A percentile compares a stretch with the other conserved stretches of the same genome.
Evolutionary conservation across 139 green algal species (phyloP).

Genomic region (Tetratostichococcus sp.): DNA sequence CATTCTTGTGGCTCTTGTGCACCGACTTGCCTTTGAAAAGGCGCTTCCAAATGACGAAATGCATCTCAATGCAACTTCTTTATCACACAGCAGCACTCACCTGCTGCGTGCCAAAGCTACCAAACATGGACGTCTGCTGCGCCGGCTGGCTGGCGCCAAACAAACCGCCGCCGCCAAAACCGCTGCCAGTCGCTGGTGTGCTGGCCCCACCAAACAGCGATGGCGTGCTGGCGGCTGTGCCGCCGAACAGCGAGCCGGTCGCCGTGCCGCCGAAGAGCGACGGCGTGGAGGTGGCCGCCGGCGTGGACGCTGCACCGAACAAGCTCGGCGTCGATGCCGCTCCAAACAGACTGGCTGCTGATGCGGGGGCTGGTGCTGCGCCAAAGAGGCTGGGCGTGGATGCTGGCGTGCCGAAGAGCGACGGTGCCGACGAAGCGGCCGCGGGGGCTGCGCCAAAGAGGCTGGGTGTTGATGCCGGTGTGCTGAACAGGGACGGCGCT

Average conservation of each 20-base stretch:
- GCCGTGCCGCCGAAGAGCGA: slow-evolving; percentile 2
- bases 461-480: not conserved
- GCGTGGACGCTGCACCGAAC: slow-evolving; percentile 19
- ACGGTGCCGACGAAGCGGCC: no score
- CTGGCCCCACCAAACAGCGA: slow-evolving; percentile 15
- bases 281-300: not conserved
- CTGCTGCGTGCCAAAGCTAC: not conserved
- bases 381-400: slow-evolving; percentile 25
- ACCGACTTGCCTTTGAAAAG: no score
- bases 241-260: slow-evolving; percentile 1
- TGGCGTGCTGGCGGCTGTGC: slow-evolving; percentile 4
- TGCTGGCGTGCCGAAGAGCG: slow-evolving; percentile 1
- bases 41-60: no score
- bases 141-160: not conserved
- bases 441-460: not conserved
- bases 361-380: not conserved
- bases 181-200: not conserved
- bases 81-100: not conserved
- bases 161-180: not conserved
- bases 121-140: not conserved
- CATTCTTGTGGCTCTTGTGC: no score
- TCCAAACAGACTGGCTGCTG: slow-evolving; percentile 8
- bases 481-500: not conserved
- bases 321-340: slow-evolving; percentile 3
- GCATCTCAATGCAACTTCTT: not conserved